A percentile compares a stretch with the other conserved stretches of the same genome.
Conservation (phyloP, 805 yeast species). For the Myxozyma geophila region DNA sequence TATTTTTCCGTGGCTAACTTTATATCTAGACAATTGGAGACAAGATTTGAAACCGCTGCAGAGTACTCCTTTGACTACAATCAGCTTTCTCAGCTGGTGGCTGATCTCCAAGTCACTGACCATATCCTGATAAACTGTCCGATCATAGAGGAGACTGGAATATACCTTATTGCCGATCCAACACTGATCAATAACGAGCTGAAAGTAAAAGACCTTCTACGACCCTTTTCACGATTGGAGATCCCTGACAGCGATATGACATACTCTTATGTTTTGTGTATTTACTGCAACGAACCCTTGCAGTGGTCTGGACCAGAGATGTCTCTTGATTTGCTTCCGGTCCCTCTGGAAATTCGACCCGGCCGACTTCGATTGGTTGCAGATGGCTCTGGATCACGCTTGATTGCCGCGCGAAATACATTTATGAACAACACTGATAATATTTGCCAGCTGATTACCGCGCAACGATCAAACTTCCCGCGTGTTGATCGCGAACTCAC, state of each 20-base stretch:
- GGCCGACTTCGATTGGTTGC: slow-evolving; percentile 72
- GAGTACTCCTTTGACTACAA: slow-evolving; percentile 46
- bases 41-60: slow-evolving; percentile 73
- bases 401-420: slow-evolving; percentile 60
- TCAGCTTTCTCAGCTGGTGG: slow-evolving; percentile 55
- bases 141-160: slow-evolving; percentile 70
- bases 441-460: slow-evolving; percentile 52
- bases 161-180: slow-evolving; percentile 77
- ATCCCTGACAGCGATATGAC: slow-evolving; percentile 20
- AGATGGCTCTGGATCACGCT: slow-evolving; percentile 65
- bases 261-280: slow-evolving; percentile 29
- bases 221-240: slow-evolving; percentile 20
- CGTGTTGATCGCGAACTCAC: slow-evolving; percentile 74
- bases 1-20: background rate
- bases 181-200: slow-evolving; percentile 41
- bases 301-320: slow-evolving; percentile 87
- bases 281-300: slow-evolving; percentile 81
- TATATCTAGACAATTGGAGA: slow-evolving; percentile 49
- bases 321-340: slow-evolving; percentile 49
- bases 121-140: slow-evolving; percentile 81
- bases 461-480: slow-evolving; percentile 70
- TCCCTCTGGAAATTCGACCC: slow-evolving; percentile 58
- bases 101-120: slow-evolving; percentile 62
- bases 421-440: slow-evolving; percentile 65
- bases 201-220: slow-evolving; percentile 24